Conservation (phyloP, 73 alveolate species). For the Tetrahymena elliotti region DNA sequence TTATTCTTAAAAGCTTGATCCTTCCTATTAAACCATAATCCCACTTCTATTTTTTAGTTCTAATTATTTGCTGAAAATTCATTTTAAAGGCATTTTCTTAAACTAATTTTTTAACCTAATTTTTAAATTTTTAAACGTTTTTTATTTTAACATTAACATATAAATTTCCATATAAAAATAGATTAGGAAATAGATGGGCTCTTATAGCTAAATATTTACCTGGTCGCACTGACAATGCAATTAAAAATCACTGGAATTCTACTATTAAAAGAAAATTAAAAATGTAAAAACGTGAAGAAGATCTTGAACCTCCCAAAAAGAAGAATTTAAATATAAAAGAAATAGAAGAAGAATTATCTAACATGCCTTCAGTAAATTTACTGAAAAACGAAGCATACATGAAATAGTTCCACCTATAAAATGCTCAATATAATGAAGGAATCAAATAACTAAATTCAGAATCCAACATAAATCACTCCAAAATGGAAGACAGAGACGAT, state of each 20-base stretch:
- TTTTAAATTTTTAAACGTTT: background rate
- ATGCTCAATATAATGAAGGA: background rate
- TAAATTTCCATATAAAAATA: constrained; percentile 37
- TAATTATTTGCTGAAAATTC: no score
- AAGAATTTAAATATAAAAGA: background rate
- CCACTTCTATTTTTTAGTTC: no score
- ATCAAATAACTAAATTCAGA: background rate
- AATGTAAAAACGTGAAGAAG: constrained; percentile 40
- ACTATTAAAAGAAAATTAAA: constrained; percentile 58
- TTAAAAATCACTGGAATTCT: constrained; percentile 90
- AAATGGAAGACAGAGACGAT: background rate
- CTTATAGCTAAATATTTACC: constrained; percentile 74
- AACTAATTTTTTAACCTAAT: no score
- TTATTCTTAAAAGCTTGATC: no score
- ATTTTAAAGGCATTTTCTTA: no score
- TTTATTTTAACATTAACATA: no score
- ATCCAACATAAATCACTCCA: background rate
- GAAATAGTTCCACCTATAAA: background rate
- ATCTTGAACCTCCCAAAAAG: constrained; percentile 4
- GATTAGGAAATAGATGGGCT: constrained; percentile 91
- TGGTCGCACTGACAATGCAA: constrained; percentile 88
- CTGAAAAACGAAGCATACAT: background rate
- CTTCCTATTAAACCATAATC: no score
- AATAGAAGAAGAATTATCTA: background rate
- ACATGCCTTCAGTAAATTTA: background rate